phyloP scores from a whole-genome alignment of 2,329 filamentous ascomycete genomes.

The Phyllosticta citrichinensis region DNA sequence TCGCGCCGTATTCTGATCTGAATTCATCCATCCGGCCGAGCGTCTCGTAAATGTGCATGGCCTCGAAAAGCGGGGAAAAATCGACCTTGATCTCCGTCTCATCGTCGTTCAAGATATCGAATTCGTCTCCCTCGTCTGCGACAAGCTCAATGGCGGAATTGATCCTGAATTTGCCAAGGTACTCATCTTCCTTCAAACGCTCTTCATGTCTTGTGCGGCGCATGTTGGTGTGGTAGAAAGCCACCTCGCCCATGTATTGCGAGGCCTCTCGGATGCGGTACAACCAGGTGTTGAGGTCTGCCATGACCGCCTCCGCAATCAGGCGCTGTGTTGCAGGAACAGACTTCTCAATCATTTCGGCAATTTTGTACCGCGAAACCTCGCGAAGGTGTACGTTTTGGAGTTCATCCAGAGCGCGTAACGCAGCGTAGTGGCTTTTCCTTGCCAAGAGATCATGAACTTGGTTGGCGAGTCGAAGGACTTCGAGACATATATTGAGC shows the following conservation, averaged over 20 bases:
- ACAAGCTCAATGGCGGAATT: constrained; percentile 95
- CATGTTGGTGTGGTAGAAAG: constrained; percentile 91
- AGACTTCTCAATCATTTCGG: constrained; percentile 90
- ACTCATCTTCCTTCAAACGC: constrained; percentile 63
- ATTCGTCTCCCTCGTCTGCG: constrained; percentile 90
- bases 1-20: constrained; percentile 81
- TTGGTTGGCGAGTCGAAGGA: constrained; percentile 84
- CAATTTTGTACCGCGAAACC: constrained; percentile 88
- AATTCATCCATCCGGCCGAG: constrained; percentile 89
- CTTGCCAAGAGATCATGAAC: constrained; percentile 84
- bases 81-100: constrained; percentile 72
- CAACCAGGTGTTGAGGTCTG: constrained; percentile 91
- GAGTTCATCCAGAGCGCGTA: constrained; percentile 88
- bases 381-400: constrained; percentile 95
- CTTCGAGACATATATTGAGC: constrained; percentile 81
- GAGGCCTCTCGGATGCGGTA: constrained; percentile 92
- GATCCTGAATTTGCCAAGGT: constrained; percentile 73
- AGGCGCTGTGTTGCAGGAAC: constrained; percentile 86
- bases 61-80: constrained; percentile 90
- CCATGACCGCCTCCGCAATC: constrained; percentile 95
- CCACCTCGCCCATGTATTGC: constrained; percentile 89
- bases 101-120: constrained; percentile 90
- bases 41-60: constrained; percentile 90
- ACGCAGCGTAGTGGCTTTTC: constrained; percentile 90
- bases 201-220: constrained; percentile 75